These are phyloP conservation scores for Evernia prunastri DNA, from an alignment of 495 filamentous ascomycete species.

Conservation along the genomic window DNA sequence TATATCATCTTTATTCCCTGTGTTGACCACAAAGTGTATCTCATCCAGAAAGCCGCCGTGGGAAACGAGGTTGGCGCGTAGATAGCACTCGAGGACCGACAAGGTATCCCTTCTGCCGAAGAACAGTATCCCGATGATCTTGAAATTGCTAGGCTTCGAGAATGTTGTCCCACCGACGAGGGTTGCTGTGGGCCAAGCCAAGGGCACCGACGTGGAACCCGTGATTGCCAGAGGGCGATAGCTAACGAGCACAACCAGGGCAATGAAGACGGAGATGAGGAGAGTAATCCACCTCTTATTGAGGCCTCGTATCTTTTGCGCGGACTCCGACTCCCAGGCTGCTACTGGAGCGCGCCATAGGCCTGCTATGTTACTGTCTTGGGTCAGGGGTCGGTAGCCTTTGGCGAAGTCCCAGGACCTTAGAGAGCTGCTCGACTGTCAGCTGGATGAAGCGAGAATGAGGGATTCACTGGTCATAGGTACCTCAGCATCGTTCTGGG, in stretches of 20 bases:
- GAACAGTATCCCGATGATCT: constrained; percentile 42
- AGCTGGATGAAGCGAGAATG: neutral
- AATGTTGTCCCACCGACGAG: neutral
- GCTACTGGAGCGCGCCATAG: neutral
- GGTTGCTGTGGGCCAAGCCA: neutral
- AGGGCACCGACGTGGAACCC: neutral
- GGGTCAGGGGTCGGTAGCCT: neutral
- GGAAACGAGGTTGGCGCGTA: constrained; percentile 40
- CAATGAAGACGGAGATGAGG: neutral
- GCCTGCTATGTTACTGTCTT: neutral
- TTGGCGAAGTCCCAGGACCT: neutral
- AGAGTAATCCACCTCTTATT: neutral
- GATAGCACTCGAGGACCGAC: constrained; percentile 43
- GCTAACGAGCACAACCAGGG: neutral
- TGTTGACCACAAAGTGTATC: constrained; percentile 43
- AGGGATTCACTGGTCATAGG: neutral
- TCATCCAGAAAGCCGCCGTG: constrained; percentile 47
- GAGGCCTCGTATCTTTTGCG: neutral
- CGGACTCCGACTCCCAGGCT: neutral
- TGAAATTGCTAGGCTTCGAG: constrained; percentile 33
- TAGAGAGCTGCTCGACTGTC: neutral
- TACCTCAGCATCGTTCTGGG: neutral
- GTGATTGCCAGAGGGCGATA: neutral
- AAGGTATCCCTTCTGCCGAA: constrained; percentile 21
- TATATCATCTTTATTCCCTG: constrained; percentile 39